phyloP scores from a whole-genome alignment of 2,329 filamentous ascomycete species.

The Bipolaris sorokiniana region DNA sequence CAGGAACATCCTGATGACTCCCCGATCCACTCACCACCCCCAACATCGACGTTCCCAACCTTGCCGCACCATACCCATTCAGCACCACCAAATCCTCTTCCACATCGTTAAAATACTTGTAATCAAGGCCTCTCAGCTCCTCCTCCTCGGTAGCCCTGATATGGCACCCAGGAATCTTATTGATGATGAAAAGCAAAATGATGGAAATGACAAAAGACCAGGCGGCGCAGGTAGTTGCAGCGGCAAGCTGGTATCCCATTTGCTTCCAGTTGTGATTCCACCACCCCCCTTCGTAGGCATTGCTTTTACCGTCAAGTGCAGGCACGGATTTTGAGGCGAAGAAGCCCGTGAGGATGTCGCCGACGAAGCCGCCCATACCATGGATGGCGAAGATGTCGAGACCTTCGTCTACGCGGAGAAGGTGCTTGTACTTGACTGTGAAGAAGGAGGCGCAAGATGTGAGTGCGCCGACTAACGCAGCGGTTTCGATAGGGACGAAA shows the following conservation, averaged over 20 bases:
- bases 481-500: conserved; percentile 60
- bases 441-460: conserved; percentile 58
- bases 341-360: conserved; percentile 63
- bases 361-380: conserved; percentile 64
- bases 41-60: conserved; percentile 17
- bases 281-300: conserved; percentile 57
- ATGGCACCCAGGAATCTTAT: conserved; percentile 64
- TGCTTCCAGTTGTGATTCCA: conserved; percentile 61
- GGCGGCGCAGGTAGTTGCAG: conserved; percentile 60
- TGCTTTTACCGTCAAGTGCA: conserved; percentile 59
- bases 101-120: conserved; percentile 55
- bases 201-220: conserved; percentile 63
- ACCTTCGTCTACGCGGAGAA: conserved; percentile 63
- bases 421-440: conserved; percentile 56
- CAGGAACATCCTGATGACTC: conserved; percentile 31
- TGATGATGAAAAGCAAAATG: conserved; percentile 61
- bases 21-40: conserved; percentile 19
- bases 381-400: conserved; percentile 67
- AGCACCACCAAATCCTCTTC: conserved; percentile 33
- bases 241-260: conserved; percentile 64
- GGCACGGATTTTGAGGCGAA: conserved; percentile 60
- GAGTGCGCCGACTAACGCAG: conserved; percentile 59
- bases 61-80: conserved; percentile 24
- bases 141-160: conserved; percentile 62
- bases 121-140: conserved; percentile 61